Base-by-base conservation (phyloP, 805 yeast species). In the Blastobotrys parvus region DNA sequence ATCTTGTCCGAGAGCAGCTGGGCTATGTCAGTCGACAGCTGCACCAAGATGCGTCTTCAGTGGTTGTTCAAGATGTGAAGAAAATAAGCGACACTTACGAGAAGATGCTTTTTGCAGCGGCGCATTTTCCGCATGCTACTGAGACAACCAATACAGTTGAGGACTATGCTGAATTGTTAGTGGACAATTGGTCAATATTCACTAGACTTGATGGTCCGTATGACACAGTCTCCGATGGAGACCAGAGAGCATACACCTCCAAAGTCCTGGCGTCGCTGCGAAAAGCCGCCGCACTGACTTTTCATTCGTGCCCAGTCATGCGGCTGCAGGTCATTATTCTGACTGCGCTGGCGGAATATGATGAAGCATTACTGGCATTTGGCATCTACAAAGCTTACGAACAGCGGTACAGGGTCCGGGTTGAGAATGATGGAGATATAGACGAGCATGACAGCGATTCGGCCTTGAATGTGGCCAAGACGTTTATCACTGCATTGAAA, bases 261-360 rank as follows among this genome's bases (percentile, higher is more conserved):
- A 39, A 39, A 18, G 44, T 57, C 1, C 41, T 50, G 6, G 46
- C 43, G 8, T 32, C 45, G 0, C 45, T 58, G 19, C 34, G 43
- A 31, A 37, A 46, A 17, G 55, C 55, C 8, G 46, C 51, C 20
- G 42, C 44, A 23, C 37, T 51, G 29, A 58, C 67, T 3, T 63
- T 62, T 46, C 62, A 64, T 45, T 63, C 68, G 4, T 51, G 57
- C 4, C 42, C 44, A n/a, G 49, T 63, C 18, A 52, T 62, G 58
- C 56, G 68, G 4, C 48, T 56, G 35, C 50, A 49, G 31, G 43
- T 56, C 15, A 54, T 53, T 42, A 45, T 60, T 7, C 47, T 62
- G 5, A 35, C 49, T 3, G 50, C 54, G 5, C 45, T 55, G n/a
- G 56, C 56, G 17, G 45, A 51, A n/a, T 47, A 47, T 19, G 45